A percentile compares a stretch with the other conserved stretches of the same genome.
phyloP scores from a whole-genome alignment of 1,139 yeast genomes.

The Sugiyamaella pinicola region DNA sequence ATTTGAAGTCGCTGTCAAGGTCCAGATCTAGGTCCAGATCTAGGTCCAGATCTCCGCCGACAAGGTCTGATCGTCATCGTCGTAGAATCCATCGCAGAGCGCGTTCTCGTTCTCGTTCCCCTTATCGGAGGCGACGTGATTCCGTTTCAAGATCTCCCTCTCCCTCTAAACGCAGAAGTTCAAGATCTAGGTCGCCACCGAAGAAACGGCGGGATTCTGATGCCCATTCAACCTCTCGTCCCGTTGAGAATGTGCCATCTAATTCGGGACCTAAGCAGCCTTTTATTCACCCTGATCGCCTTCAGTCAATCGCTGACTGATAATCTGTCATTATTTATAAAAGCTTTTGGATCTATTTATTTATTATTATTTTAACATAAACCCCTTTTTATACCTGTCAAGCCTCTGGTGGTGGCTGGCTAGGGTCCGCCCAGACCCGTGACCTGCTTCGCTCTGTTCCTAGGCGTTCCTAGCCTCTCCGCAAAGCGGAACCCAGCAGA shows the following conservation, averaged over 20 bases:
- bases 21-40: conserved; percentile 7
- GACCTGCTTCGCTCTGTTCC: no score
- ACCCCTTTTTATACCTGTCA: no score
- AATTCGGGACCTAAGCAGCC: neutral
- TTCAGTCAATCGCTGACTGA: neutral
- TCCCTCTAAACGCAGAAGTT: conserved; percentile 4
- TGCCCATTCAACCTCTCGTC: neutral
- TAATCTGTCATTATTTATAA: no score
- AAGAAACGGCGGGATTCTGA: neutral
- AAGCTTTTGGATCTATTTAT: no score
- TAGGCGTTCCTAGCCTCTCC: no score
- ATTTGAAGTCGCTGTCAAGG: conserved; percentile 3
- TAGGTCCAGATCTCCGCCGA: conserved; percentile 1
- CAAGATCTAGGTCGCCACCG: conserved; percentile 6
- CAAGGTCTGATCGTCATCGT: neutral
- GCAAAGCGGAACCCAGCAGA: no score
- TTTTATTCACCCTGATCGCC: neutral
- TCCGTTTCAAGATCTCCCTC: neutral
- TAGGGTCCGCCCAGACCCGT: no score
- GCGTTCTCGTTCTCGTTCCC: neutral
- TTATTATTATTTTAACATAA: no score
- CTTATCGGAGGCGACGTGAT: neutral
- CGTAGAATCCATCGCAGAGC: neutral
- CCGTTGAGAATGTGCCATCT: no score
- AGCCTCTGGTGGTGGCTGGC: no score